Percentiles rank a stretch among this genome's conserved stretches.
phyloP scores from a whole-genome alignment of 2,329 filamentous ascomycete species.

The Claviceps citrina region DNA sequence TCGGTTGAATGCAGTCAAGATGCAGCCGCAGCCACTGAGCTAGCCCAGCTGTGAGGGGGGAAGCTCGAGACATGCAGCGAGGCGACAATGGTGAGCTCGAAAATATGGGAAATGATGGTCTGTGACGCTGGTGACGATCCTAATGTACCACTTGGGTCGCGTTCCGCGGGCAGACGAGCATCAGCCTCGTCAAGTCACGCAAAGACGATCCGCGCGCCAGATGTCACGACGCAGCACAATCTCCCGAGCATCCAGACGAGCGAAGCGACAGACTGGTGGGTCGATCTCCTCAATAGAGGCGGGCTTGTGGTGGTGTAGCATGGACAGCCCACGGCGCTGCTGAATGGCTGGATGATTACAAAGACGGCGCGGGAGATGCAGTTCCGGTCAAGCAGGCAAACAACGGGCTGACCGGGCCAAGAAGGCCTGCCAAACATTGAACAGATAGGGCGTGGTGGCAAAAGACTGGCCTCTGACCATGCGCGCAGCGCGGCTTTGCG shows the following conservation, averaged over 20 bases:
- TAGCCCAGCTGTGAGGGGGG: neutral
- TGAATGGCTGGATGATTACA: neutral
- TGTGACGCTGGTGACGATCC: neutral
- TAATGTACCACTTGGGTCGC: neutral
- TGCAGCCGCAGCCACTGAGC: neutral
- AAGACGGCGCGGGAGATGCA: neutral
- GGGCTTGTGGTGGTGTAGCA: conserved; percentile 1
- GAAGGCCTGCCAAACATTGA: too few relatives aligned
- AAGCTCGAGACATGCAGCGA: too few relatives aligned
- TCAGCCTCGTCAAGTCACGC: neutral
- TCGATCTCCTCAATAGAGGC: neutral
- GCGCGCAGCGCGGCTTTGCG: too few relatives aligned
- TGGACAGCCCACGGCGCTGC: neutral
- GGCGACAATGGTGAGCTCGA: neutral
- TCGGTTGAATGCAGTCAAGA: neutral
- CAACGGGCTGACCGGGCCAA: neutral
- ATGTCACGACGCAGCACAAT: conserved; percentile 1
- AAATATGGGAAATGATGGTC: neutral
- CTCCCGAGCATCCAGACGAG: neutral
- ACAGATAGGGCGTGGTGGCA: too few relatives aligned
- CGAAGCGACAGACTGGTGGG: neutral
- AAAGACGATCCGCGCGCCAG: neutral
- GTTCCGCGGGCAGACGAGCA: neutral
- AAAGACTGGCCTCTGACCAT: too few relatives aligned
- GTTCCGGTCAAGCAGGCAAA: neutral